Percentiles rank a stretch among this genome's conserved stretches.
phyloP scores from a whole-genome alignment of 2,329 filamentous ascomycete species.

The Xylaria sp. region DNA sequence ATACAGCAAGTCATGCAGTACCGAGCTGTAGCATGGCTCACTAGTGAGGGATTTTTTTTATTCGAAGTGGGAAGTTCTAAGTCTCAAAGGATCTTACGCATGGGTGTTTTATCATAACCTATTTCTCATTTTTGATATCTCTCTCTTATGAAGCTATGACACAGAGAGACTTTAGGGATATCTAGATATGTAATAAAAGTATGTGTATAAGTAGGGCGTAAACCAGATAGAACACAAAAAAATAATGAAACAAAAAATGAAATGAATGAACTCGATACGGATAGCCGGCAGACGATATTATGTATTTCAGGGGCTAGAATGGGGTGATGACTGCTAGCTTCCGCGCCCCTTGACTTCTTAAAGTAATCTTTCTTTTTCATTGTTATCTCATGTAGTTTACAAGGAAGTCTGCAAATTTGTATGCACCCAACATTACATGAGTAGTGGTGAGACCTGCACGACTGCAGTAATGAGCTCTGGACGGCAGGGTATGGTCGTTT shows the following conservation, averaged over 20 bases:
- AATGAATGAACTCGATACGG: background rate
- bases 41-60: background rate
- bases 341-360: constrained; percentile 15
- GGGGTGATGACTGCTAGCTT: constrained; percentile 22
- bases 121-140: background rate
- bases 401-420: constrained; percentile 13
- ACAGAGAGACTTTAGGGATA: background rate
- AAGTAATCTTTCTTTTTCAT: constrained; percentile 15
- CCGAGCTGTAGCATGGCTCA: background rate
- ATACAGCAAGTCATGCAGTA: background rate
- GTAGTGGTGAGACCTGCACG: constrained; percentile 5
- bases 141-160: background rate
- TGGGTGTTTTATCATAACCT: background rate
- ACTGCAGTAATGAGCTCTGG: background rate
- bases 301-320: constrained; percentile 24
- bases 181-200: background rate
- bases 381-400: constrained; percentile 2
- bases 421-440: background rate
- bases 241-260: background rate
- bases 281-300: constrained; percentile 12
- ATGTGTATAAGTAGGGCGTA: background rate
- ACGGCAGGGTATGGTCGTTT: background rate
- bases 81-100: background rate
- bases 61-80: background rate
- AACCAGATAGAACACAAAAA: background rate